Base-by-base conservation (phyloP, 352 stramenopile genomes). In the Globisporangium middletonii region DNA sequence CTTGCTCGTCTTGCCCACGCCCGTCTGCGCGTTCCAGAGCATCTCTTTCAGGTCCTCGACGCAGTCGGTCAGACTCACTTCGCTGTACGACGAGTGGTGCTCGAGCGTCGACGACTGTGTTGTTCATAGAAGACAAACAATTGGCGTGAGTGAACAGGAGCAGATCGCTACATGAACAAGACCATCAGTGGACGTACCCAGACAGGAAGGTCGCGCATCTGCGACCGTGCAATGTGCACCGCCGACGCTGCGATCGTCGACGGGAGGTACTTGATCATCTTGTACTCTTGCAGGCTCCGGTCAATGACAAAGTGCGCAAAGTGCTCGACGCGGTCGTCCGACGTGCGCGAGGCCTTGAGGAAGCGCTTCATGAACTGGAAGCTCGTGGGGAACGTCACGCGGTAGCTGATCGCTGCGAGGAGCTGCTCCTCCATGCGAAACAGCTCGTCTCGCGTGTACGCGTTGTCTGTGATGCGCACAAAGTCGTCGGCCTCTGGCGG, bases 271-370 rank as follows among this genome's bases (percentile, higher is more conserved):
- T 98, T 92, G 49, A 99, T 88, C 72, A 99, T 75, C 60, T 96
- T 94, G 83, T 99, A 99, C 75, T 99, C 97, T 78, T 99, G 96
- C 47, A 99, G 77, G 47, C 89, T 98, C 30, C 97, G 91, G 71
- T 99, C 98, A 28, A 99, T 89, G 43, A 99, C 88, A 68, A 97
- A 99, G 72, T 97, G 98, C 18, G 96, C 96, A 49, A 99, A 92
- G 57, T 92, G 75, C 50, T 89, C 79, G 3, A 93, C 75, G 11
- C 82, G 79, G 65, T 85, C 71, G 60, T 93, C 79, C 7, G 60
- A 75, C 15, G 83, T 89, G 50, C 76, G 72, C 5, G 85, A 83
- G 5, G 85, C 85, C 66, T 95, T 95, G 16, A 93, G 48, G 44
- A 95, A 95, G n/a, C 85, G 79, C 64, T 87, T 88, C 70, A 91